Percentiles rank a stretch among this genome's conserved stretches.
phyloP scores from a whole-genome alignment of 495 filamentous ascomycete species.

The Xylaria sp. region DNA sequence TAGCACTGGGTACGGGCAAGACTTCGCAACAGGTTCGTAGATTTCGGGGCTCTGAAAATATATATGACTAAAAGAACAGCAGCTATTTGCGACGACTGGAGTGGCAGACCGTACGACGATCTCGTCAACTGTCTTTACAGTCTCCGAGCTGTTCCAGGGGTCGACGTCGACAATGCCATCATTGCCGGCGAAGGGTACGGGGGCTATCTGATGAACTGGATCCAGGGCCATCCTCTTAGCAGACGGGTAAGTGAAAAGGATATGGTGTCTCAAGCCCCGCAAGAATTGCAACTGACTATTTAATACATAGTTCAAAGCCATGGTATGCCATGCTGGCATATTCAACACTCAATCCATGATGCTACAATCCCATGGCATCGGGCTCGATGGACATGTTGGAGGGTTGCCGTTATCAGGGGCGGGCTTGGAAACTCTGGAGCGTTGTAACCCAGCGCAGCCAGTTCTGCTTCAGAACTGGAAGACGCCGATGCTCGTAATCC shows the following conservation, averaged over 20 bases:
- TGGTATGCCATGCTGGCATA: constrained; percentile 31
- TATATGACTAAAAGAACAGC: constrained; percentile 2
- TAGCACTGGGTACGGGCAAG: constrained; percentile 36
- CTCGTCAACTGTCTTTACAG: constrained; percentile 40
- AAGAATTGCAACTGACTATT: neutral
- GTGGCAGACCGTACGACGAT: constrained; percentile 38
- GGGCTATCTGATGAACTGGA: constrained; percentile 43
- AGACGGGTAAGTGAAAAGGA: constrained; percentile 28
- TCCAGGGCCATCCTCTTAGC: constrained; percentile 38
- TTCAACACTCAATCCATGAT: constrained; percentile 29
- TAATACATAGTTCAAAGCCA: constrained; percentile 36
- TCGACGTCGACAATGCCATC: constrained; percentile 39
- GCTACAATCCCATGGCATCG: neutral
- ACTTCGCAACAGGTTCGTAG: constrained; percentile 34
- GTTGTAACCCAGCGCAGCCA: constrained; percentile 33
- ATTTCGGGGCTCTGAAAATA: neutral
- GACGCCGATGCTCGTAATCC: constrained; percentile 40
- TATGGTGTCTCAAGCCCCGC: neutral
- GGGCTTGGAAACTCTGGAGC: constrained; percentile 25
- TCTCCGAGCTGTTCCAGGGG: constrained; percentile 31
- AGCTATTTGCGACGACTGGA: constrained; percentile 33
- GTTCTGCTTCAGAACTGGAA: constrained; percentile 38
- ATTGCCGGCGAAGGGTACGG: constrained; percentile 36
- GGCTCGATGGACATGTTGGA: neutral
- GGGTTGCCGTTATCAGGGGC: constrained; percentile 27